A percentile compares a stretch with the other conserved stretches of the same genome.
phyloP scores from a whole-genome alignment of 2,329 filamentous ascomycete genomes.

The Tolypocladium sp. region DNA sequence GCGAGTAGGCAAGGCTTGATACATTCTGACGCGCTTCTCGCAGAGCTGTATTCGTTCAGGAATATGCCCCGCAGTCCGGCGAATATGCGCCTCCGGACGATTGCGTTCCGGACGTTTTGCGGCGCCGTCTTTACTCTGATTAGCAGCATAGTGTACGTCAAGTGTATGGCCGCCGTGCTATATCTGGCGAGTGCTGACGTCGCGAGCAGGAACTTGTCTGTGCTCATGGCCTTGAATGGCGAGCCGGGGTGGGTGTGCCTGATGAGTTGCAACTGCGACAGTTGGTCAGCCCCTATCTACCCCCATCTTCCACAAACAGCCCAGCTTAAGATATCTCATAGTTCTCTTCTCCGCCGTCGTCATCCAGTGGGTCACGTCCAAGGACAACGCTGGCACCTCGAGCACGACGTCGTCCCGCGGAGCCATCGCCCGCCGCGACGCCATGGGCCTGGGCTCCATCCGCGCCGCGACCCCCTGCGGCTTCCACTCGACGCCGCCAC shows the following conservation, averaged over 20 bases:
- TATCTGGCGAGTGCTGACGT: constrained; percentile 3
- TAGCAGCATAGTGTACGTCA: constrained; percentile 45
- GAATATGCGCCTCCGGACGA: constrained; percentile 35
- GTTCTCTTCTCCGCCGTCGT: constrained; percentile 51
- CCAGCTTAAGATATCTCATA: constrained; percentile 11
- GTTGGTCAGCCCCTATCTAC: constrained; percentile 14
- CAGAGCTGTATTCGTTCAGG: constrained; percentile 47
- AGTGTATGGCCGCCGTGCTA: background rate
- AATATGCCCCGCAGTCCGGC: constrained; percentile 30
- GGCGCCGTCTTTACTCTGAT: constrained; percentile 47
- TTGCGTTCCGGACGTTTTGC: constrained; percentile 50
- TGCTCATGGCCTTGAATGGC: constrained; percentile 48
- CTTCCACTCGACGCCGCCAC: constrained; percentile 5
- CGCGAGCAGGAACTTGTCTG: constrained; percentile 42
- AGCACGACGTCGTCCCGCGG: constrained; percentile 8
- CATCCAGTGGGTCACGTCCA: constrained; percentile 51
- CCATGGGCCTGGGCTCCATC: background rate
- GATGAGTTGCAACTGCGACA: constrained; percentile 56
- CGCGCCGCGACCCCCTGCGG: constrained; percentile 2
- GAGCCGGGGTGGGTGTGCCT: constrained; percentile 58
- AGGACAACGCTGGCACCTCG: constrained; percentile 29
- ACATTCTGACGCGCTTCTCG: background rate
- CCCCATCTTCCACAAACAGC: too few species aligned
- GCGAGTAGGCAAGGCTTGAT: background rate
- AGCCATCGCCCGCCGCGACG: constrained; percentile 7